phyloP scores from a whole-genome alignment of 106 monocot genomes.

The Dendrobium chrysotoxum region DNA sequence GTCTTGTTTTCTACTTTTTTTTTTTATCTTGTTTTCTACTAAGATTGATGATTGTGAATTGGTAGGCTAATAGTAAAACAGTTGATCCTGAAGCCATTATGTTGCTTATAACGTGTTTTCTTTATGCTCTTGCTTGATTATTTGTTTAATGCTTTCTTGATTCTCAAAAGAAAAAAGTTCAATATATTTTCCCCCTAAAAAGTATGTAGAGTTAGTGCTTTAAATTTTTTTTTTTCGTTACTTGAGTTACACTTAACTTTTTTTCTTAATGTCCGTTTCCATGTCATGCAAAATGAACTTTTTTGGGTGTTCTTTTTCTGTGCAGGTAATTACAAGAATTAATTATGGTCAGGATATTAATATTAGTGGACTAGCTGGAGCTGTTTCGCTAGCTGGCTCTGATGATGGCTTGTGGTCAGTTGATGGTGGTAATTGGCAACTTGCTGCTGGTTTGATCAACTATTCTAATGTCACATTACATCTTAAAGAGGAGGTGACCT shows the following conservation, averaged over 20 bases:
- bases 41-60: background rate
- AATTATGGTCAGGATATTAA: slow-evolving; percentile 83
- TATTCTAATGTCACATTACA: slow-evolving; percentile 52
- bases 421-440: slow-evolving; percentile 78
- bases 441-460: slow-evolving; percentile 74
- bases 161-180: too few species aligned
- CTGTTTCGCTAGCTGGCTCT: slow-evolving; percentile 89
- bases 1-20: background rate
- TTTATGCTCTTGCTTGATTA: background rate
- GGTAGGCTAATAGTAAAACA: background rate
- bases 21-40: background rate
- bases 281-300: background rate
- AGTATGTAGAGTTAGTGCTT: background rate
- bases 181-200: too few species aligned
- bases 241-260: background rate
- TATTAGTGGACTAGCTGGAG: slow-evolving; percentile 93
- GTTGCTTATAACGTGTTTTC: background rate
- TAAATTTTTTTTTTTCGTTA: background rate
- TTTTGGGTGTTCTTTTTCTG: background rate
- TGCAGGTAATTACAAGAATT: slow-evolving; percentile 86
- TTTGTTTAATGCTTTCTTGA: background rate
- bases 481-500: slow-evolving; percentile 64
- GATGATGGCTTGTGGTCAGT: slow-evolving; percentile 74
- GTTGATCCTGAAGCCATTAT: background rate
- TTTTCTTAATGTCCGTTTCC: background rate